These are phyloP conservation scores for Candolleomyces eurysporus DNA, from an alignment of 768 basidiomycete species.

Conservation along the genomic window DNA sequence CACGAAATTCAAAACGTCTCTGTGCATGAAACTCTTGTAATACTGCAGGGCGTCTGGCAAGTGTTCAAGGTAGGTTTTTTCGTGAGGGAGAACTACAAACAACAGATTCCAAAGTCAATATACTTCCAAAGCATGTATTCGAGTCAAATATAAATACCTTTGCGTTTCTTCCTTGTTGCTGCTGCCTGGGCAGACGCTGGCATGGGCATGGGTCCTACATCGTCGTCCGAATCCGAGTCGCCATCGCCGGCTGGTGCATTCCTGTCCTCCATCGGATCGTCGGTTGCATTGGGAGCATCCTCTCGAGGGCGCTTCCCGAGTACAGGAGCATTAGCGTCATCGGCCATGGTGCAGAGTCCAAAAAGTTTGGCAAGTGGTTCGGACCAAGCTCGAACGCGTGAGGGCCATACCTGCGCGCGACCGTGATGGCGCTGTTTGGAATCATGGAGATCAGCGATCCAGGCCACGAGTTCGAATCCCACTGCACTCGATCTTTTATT, in stretches of 20 bases:
- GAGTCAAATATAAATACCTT: constrained; percentile 48
- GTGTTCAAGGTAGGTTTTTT: constrained; percentile 89
- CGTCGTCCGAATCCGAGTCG: constrained; percentile 65
- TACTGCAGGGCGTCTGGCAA: constrained; percentile 92
- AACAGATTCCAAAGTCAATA: too few species aligned
- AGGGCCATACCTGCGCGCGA: background rate
- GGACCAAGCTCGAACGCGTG: background rate
- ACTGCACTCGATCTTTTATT: background rate
- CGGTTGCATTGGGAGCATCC: constrained; percentile 16
- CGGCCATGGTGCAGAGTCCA: constrained; percentile 17
- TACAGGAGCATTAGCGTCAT: constrained; percentile 45
- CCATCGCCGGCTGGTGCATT: constrained; percentile 25
- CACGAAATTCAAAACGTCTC: constrained; percentile 86
- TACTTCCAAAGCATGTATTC: too few species aligned
- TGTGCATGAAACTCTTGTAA: constrained; percentile 97
- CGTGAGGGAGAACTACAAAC: constrained; percentile 81
- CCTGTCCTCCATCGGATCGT: constrained; percentile 25
- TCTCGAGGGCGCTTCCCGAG: constrained; percentile 63
- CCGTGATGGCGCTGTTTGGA: background rate
- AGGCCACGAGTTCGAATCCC: background rate
- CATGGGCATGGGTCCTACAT: constrained; percentile 89
- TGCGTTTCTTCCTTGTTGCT: constrained; percentile 62
- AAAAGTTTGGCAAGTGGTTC: background rate
- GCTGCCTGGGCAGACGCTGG: constrained; percentile 44
- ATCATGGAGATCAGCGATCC: background rate